Evolutionary conservation across 2,329 filamentous ascomycete genomes (phyloP), one percentile per base, ranked within the genome.

Genomic region (Lecanicillium sp.): DNA sequence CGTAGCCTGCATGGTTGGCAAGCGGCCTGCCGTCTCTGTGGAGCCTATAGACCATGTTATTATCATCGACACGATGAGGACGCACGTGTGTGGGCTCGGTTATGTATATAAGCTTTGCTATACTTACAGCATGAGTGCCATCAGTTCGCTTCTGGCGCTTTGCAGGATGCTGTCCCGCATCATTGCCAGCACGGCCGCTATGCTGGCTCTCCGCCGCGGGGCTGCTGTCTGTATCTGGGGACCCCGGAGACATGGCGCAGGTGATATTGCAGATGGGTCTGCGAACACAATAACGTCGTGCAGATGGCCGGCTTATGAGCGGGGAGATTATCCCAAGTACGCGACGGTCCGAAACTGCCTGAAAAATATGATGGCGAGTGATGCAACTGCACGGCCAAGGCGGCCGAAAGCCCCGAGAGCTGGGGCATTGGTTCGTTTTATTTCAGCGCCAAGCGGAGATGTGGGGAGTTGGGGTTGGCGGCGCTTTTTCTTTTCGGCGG

Each of bases 1-100:
- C 52, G 48, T 11, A 51, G 40, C 10, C 55, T 49, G 24, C 55
- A 55, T 8, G 49, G 44, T 32, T 55, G 53, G 17, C 54, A 55
- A 3, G 53, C 53, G 26, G 53, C 53, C 42, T 55, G 53, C 20
- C 54, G 42, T 37, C 53, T 49, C 24, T 46, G 46, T 26, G 53
- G 26, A 17, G 24, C 21, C 49, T 55, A 2, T 12, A 20, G 23
- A 29, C 9, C 8, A 8, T 11, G 12, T 11, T 15, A 35, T 21
- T 23, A 21, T 20, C 20, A 39, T 3, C 21, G 15, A 11, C 14
- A 39, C 15, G 37, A 27, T n/a, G n/a, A n/a, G n/a, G n/a, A n/a
- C n/a, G n/a, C n/a, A n/a, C n/a, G n/a, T n/a, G n/a, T n/a, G n/a
- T n/a, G n/a, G n/a, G n/a, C n/a, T n/a, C n/a, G n/a, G n/a, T n/a